These are phyloP conservation scores for Lyophyllum shimeji DNA, from an alignment of 768 basidiomycete species.

Conservation along the genomic window DNA sequence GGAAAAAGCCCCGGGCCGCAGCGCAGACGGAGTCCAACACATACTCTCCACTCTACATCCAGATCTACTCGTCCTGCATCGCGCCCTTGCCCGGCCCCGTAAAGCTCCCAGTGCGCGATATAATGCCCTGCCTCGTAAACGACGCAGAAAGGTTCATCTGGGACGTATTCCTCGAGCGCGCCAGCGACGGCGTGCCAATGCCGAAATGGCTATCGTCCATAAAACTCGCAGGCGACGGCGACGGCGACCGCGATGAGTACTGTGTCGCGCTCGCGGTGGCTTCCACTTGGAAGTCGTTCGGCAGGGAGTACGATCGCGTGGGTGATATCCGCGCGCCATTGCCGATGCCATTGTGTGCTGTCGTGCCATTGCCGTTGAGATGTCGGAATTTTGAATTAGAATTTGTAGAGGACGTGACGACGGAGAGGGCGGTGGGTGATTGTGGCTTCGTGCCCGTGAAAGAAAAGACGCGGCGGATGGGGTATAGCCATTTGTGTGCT, in stretches of 20 bases:
- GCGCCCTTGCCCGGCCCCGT: not conserved
- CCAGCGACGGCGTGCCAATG: slow-evolving; percentile 36
- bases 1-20: no score
- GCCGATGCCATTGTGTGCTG: no score
- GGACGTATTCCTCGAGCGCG: slow-evolving; percentile 68
- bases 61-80: not conserved
- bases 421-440: slow-evolving; percentile 22
- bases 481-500: slow-evolving; percentile 29
- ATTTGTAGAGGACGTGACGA: slow-evolving; percentile 24
- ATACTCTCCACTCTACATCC: no score
- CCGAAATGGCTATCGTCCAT: slow-evolving; percentile 33
- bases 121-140: slow-evolving; percentile 38
- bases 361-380: slow-evolving; percentile 13
- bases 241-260: slow-evolving; percentile 45
- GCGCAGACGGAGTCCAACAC: no score
- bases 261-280: slow-evolving; percentile 36
- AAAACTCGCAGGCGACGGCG: slow-evolving; percentile 43
- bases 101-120: not conserved
- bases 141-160: slow-evolving; percentile 60
- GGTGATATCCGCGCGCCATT: slow-evolving; percentile 34
- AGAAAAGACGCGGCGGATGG: slow-evolving; percentile 35
- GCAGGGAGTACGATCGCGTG: slow-evolving; percentile 36
- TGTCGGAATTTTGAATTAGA: slow-evolving; percentile 28
- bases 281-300: slow-evolving; percentile 24
- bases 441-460: slow-evolving; percentile 24